Base-by-base conservation (phyloP, 306 rosid genomes). In the Sophora flavescens region DNA sequence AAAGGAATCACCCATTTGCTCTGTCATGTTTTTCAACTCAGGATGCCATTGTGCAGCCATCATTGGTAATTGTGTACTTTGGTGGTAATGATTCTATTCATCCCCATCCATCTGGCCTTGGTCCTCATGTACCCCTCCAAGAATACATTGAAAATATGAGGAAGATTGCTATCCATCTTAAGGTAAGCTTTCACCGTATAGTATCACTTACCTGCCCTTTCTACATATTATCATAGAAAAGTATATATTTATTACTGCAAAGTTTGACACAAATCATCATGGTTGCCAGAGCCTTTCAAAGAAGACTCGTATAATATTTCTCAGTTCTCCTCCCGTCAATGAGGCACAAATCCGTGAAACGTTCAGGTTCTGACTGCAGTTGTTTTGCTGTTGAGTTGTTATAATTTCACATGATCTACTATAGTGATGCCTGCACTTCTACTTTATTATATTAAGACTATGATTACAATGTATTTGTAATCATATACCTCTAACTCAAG, bases 31-130 rank as follows among this genome's bases (percentile, higher is more conserved):
- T 30, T 64, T 51, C 26, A 76, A 75, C 47, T 0, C 65, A 89
- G 98, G 88, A 85, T 76, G 88, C 87, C 6, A 54, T 63, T 1
- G 38, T 68, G 18, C 97, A 94, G 64, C 98, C 97, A 14, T 83
- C 88, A 0, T 64, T 94, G 88, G 74, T 92, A 61, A 89, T 94
- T 15, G 91, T 92, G 53, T 94, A 94, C 75, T 94, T 94, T 57
- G 98, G 98, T 2, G 98, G 97, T 4, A 94, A 94, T 78, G 98
- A 94, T 85, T 79, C 93, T 8, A 8, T 78, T 35, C 81, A 18
- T 52, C 86, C 91, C 8, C 85, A 84, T 74, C 89, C 96, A 72
- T 80, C 74, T 53, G 93, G 93, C 66, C 44, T 64, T 16, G 90
- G 87, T 58, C 76, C 80, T 48, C 93, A 86, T 74, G 95, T 94